Conservation (phyloP, 2,329 filamentous ascomycete species). For the Phialophora chinensis region DNA sequence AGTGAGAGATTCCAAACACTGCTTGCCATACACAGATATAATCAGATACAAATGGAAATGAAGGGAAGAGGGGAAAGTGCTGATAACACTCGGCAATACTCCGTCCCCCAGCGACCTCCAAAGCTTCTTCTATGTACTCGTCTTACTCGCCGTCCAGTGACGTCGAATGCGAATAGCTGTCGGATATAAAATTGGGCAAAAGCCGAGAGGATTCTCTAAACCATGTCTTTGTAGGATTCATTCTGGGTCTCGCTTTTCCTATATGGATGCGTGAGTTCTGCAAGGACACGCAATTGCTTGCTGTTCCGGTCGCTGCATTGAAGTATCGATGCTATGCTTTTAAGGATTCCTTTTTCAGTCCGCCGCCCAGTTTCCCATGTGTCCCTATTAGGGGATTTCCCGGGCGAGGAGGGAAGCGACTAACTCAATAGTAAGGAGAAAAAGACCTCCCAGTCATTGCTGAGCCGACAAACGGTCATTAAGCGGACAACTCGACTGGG, state of each 20-base stretch:
- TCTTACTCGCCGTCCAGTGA: not conserved
- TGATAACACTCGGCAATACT: slow-evolving; percentile 4
- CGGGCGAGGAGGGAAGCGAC: not conserved
- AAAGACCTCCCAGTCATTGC: not conserved
- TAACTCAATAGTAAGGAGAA: not conserved
- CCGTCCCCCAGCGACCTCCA: not conserved
- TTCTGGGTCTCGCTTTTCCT: not conserved
- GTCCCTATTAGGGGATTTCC: not conserved
- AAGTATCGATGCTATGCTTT: not conserved
- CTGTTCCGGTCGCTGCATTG: not conserved
- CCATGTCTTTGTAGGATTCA: not conserved
- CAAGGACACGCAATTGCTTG: not conserved
- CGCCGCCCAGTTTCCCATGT: not conserved
- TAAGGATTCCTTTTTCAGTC: not conserved
- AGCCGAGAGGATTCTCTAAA: not conserved
- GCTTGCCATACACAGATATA: not conserved
- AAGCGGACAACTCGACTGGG: slow-evolving; percentile 18
- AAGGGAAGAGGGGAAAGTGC: not conserved
- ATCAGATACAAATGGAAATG: not conserved
- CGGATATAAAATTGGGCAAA: slow-evolving; percentile 6
- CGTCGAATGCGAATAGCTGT: not conserved
- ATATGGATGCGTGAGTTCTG: not conserved
- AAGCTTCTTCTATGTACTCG: not conserved
- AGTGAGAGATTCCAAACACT: not conserved
- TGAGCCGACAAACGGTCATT: not conserved